phyloP scores from a whole-genome alignment of 352 stramenopile species.

The Pythium sp. region DNA sequence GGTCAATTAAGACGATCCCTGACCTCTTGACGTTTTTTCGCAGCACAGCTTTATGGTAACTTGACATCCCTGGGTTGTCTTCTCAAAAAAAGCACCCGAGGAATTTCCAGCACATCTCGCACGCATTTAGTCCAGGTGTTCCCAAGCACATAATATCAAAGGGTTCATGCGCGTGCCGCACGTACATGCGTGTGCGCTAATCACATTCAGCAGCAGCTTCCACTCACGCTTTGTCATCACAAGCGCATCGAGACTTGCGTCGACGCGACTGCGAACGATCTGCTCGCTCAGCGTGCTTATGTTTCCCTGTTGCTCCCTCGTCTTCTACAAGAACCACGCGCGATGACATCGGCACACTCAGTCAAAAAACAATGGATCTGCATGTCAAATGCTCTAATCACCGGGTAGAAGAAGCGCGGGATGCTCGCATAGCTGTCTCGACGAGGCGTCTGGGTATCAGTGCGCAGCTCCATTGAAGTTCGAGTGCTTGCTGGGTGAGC shows the following conservation, averaged over 20 bases:
- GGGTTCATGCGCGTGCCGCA: background rate
- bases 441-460: background rate
- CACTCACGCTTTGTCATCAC: conserved; percentile 23
- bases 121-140: conserved; percentile 10
- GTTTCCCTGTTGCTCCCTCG: background rate
- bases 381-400: conserved; percentile 14
- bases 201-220: conserved; percentile 15
- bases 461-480: conserved; percentile 9
- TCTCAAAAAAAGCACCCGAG: background rate
- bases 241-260: conserved; percentile 6
- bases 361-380: background rate
- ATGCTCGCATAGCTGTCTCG: conserved; percentile 20
- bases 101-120: conserved; percentile 16
- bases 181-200: conserved; percentile 24
- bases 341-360: background rate
- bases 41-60: conserved; percentile 30
- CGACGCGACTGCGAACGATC: conserved; percentile 11
- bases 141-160: background rate
- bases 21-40: conserved; percentile 19
- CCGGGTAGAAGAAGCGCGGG: conserved; percentile 49
- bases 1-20: conserved; percentile 34
- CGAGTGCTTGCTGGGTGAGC: background rate
- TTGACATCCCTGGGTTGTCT: conserved; percentile 20
- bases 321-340: background rate
- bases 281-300: conserved; percentile 11